Evolutionary conservation across 1,284 basidiomycete species (phyloP).

Genomic region (Bjerkandera adusta): DNA sequence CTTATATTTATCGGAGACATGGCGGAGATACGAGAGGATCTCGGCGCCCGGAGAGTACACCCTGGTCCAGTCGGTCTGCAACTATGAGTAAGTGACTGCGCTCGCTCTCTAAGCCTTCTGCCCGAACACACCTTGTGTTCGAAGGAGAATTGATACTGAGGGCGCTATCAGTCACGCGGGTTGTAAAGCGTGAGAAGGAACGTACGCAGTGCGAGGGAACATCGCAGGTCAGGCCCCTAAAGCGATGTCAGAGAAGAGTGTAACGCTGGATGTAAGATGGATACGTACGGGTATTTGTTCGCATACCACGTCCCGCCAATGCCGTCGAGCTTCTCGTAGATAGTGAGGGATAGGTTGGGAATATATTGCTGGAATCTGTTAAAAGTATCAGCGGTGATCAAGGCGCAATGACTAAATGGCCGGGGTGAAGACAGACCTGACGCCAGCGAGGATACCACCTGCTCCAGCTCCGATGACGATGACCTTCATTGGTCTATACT

Average conservation of each 20-base stretch:
- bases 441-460: constrained; percentile 52
- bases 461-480: constrained; percentile 51
- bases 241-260: neutral
- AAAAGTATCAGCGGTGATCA: neutral
- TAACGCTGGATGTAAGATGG: no score
- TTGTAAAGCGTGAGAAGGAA: neutral
- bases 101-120: no score
- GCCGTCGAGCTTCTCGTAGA: constrained; percentile 55
- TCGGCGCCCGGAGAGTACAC: constrained; percentile 57
- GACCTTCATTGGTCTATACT: constrained; percentile 47
- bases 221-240: constrained; percentile 51
- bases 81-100: neutral
- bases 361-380: constrained; percentile 48
- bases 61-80: constrained; percentile 49
- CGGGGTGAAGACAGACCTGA: constrained; percentile 35
- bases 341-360: constrained; percentile 46
- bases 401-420: neutral
- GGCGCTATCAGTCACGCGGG: no score
- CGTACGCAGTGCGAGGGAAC: constrained; percentile 18
- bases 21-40: constrained; percentile 48
- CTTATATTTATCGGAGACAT: constrained; percentile 52
- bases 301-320: constrained; percentile 56
- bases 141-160: constrained; percentile 59
- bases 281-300: constrained; percentile 32
- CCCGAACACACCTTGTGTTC: constrained; percentile 41